phyloP scores from a whole-genome alignment of 176 grass and related monocot genomes.

The Oryza rufipogon region DNA sequence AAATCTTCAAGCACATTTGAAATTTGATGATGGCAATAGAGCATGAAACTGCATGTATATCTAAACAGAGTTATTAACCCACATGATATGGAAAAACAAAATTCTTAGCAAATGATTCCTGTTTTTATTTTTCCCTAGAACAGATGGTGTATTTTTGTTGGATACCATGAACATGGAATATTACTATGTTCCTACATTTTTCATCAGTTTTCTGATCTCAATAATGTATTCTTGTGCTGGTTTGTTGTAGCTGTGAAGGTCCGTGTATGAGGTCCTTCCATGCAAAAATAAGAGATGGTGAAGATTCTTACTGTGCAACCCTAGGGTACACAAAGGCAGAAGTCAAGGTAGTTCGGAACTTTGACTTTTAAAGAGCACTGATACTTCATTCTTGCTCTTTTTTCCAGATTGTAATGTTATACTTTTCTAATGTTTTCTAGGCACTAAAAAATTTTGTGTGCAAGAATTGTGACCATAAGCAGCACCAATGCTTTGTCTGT shows the following conservation, averaged over 20 bases:
- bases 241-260: constrained; percentile 77
- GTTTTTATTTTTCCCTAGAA: background rate
- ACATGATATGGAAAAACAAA: background rate
- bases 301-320: constrained; percentile 65
- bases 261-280: constrained; percentile 82
- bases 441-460: constrained; percentile 73
- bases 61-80: background rate
- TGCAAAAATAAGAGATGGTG: constrained; percentile 60
- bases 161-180: background rate
- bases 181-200: background rate
- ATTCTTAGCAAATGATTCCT: background rate
- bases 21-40: background rate
- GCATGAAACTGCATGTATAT: background rate
- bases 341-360: constrained; percentile 56
- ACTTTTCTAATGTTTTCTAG: constrained; percentile 40
- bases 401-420: background rate
- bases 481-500: constrained; percentile 78
- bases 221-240: background rate
- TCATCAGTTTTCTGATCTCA: background rate
- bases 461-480: constrained; percentile 68
- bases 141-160: background rate
- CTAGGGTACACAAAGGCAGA: constrained; percentile 57
- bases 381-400: constrained; percentile 14
- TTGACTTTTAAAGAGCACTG: constrained; percentile 27
- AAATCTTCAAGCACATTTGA: background rate